These are phyloP conservation scores for Chaetomium strumarium DNA, from an alignment of 2,329 filamentous ascomycete species.

Conservation along the genomic window DNA sequence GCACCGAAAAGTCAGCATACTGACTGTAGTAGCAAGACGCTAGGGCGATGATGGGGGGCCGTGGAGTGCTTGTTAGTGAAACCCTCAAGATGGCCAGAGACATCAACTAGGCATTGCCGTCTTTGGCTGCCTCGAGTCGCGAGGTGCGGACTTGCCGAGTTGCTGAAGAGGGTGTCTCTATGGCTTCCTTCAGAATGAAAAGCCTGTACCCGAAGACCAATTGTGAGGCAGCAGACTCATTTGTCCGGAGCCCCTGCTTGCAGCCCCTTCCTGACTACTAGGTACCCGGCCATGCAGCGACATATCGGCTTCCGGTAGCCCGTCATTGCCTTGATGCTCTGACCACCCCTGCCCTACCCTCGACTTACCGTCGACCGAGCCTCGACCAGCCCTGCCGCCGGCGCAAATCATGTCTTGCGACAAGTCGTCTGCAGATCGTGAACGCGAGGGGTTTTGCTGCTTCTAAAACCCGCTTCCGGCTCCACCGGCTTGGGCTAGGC, in stretches of 20 bases:
- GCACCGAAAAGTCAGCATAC: no score
- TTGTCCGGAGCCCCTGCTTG: slow-evolving; percentile 18
- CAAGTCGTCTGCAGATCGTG: slow-evolving; percentile 10
- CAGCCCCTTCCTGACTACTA: no score
- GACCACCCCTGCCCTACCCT: slow-evolving; percentile 9
- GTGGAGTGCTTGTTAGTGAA: no score
- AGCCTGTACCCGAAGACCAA: not conserved
- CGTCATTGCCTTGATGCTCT: slow-evolving; percentile 14
- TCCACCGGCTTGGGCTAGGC: slow-evolving; percentile 14
- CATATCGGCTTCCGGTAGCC: slow-evolving; percentile 15
- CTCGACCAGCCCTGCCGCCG: slow-evolving; percentile 3
- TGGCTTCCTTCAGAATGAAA: not conserved
- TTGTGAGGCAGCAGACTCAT: slow-evolving; percentile 6
- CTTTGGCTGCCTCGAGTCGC: no score
- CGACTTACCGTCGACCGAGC: no score
- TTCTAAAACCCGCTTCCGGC: slow-evolving; percentile 13
- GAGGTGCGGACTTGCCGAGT: no score
- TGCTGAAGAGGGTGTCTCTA: not conserved
- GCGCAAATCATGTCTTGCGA: slow-evolving; percentile 21
- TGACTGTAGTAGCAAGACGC: no score
- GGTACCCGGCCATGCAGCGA: slow-evolving; percentile 14
- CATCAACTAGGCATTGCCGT: no score
- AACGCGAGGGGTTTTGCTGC: not conserved
- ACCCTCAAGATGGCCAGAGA: no score
- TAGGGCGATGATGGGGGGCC: no score